These are phyloP conservation scores for Cenchrus americanus DNA, from an alignment of 176 grass and related monocot species.

Conservation along the genomic window DNA sequence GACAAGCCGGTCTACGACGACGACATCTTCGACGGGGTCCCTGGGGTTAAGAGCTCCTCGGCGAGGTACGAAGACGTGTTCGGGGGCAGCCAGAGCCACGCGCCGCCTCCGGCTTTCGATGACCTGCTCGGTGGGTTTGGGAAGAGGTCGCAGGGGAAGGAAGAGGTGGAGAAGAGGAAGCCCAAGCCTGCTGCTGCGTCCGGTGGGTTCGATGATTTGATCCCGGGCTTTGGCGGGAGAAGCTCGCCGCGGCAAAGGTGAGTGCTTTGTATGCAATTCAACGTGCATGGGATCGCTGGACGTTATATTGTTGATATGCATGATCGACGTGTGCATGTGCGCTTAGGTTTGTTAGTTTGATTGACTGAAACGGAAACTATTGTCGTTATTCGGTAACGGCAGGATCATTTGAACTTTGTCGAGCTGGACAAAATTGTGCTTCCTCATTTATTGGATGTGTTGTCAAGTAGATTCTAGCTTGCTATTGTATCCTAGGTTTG, in stretches of 20 bases:
- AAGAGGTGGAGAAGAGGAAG: constrained; percentile 47
- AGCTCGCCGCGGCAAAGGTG: constrained; percentile 42
- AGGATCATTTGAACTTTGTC: constrained; percentile 19
- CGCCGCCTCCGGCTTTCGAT: constrained; percentile 51
- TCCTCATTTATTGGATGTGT: constrained; percentile 19
- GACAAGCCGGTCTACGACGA: constrained; percentile 68
- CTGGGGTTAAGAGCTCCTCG: constrained; percentile 56
- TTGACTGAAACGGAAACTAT: not conserved
- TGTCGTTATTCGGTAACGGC: constrained; percentile 2
- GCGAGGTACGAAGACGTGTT: constrained; percentile 68
- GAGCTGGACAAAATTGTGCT: constrained; percentile 9
- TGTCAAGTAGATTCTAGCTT: constrained; percentile 20
- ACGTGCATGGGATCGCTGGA: not conserved
- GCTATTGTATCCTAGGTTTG: not conserved
- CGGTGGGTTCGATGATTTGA: constrained; percentile 76
- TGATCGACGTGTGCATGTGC: not conserved
- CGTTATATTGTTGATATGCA: constrained; percentile 3
- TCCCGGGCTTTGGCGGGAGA: constrained; percentile 71
- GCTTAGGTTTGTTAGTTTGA: constrained; percentile 7
- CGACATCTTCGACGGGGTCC: constrained; percentile 64
- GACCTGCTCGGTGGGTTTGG: constrained; percentile 74
- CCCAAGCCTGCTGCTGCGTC: constrained; percentile 15
- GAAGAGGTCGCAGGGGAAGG: constrained; percentile 27
- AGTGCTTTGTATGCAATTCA: not conserved
- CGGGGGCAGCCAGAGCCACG: constrained; percentile 40